Evolutionary conservation across 176 grass and related monocot genomes (phyloP).

Genomic region (Urochloa ruziziensis): DNA sequence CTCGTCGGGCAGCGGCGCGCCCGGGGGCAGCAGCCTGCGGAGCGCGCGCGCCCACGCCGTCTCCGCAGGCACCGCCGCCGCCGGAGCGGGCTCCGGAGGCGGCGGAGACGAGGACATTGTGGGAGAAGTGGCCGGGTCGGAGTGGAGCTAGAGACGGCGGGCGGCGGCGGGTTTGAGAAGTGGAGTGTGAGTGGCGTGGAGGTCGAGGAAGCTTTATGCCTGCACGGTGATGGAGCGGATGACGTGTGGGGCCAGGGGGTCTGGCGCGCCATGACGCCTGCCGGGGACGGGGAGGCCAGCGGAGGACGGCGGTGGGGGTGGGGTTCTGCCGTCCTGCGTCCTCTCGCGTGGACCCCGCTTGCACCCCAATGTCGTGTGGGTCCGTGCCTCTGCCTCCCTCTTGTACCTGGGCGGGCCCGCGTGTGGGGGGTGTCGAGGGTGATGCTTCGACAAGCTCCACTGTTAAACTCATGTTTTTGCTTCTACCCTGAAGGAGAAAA

Average conservation of each 20-base stretch:
- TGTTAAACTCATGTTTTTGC: no score
- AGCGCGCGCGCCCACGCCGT: slow-evolving; percentile 21
- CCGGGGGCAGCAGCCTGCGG: slow-evolving; percentile 42
- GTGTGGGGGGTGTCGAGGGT: background rate
- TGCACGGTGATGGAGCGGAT: background rate
- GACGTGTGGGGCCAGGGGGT: no score
- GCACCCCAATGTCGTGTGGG: background rate
- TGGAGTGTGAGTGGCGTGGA: background rate
- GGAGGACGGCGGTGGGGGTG: no score
- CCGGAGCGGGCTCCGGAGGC: background rate
- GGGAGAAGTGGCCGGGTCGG: background rate
- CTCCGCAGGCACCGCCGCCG: background rate
- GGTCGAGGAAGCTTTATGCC: background rate
- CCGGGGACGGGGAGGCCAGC: no score
- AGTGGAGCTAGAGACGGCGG: background rate
- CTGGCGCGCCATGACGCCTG: no score
- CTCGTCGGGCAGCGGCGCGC: slow-evolving; percentile 53
- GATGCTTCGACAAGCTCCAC: no score
- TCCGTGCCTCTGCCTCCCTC: no score
- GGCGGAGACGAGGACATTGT: background rate
- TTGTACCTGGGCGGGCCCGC: background rate
- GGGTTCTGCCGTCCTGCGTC: background rate
- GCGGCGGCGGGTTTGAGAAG: background rate
- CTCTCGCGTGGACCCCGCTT: background rate
- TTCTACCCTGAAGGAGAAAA: no score